phyloP scores from a whole-genome alignment of 495 filamentous ascomycete species.

The Xanthoparmelia taractica region DNA sequence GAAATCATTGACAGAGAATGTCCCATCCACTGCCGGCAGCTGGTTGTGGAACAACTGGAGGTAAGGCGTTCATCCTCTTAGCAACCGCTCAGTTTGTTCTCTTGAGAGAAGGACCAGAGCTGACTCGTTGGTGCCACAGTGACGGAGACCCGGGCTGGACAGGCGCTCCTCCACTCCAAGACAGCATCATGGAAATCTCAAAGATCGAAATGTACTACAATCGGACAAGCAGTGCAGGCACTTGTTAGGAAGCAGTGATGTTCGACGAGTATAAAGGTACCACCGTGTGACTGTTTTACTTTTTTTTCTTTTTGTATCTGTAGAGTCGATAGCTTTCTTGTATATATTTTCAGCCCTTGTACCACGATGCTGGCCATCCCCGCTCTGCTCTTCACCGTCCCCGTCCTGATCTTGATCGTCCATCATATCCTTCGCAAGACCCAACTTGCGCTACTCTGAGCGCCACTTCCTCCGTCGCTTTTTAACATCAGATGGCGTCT shows the following conservation, averaged over 20 bases:
- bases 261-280: neutral
- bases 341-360: too few relatives aligned
- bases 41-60: constrained; percentile 30
- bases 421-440: too few relatives aligned
- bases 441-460: too few relatives aligned
- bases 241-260: neutral
- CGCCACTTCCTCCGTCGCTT: too few relatives aligned
- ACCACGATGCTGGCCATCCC: too few relatives aligned
- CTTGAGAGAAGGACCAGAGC: neutral
- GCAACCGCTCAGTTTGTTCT: neutral
- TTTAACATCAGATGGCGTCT: too few relatives aligned
- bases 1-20: constrained; percentile 21
- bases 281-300: neutral
- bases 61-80: neutral
- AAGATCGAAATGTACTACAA: constrained; percentile 29
- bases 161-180: constrained; percentile 20
- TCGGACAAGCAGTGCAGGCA: constrained; percentile 7
- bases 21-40: constrained; percentile 21
- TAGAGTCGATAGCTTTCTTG: too few relatives aligned
- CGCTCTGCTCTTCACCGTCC: too few relatives aligned
- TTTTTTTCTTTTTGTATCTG: neutral
- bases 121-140: constrained; percentile 3
- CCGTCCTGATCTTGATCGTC: too few relatives aligned
- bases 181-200: constrained; percentile 21
- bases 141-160: constrained; percentile 25